Evolutionary conservation across 441 rosid genomes (phyloP).

Genomic region (Pelargonium myrrhifolium): DNA sequence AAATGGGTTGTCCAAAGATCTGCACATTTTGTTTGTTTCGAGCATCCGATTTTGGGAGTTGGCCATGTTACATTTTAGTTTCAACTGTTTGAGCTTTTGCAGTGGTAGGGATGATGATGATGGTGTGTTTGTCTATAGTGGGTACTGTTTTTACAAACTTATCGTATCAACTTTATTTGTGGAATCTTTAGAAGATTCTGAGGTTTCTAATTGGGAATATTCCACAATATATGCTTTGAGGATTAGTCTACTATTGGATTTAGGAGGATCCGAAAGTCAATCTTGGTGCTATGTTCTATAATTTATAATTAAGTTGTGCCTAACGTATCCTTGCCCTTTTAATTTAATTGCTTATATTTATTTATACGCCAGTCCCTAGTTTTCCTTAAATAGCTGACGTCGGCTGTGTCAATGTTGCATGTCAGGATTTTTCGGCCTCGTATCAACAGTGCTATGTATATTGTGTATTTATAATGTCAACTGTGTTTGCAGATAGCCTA

Average conservation of each 20-base stretch:
- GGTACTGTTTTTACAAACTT: no score
- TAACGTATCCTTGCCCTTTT: background rate
- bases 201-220: no score
- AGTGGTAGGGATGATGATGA: slow-evolving; percentile 3
- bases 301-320: slow-evolving; percentile 1
- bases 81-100: slow-evolving; percentile 7
- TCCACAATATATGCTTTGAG: no score
- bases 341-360: slow-evolving; percentile 2
- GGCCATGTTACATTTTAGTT: no score
- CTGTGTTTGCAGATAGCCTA: background rate
- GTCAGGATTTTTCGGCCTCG: background rate
- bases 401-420: background rate
- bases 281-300: slow-evolving; percentile 27
- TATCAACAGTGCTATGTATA: background rate
- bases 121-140: slow-evolving; percentile 17
- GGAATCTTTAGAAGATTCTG: no score
- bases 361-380: background rate
- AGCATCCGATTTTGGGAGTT: no score
- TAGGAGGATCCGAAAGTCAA: slow-evolving; percentile 26
- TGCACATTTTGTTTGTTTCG: slow-evolving; percentile 9
- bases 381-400: slow-evolving; percentile 5
- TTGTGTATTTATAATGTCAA: background rate
- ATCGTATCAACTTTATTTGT: no score
- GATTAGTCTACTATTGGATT: background rate
- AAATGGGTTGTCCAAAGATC: background rate